phyloP scores from a whole-genome alignment of 768 basidiomycete species.

The Suillus americanus region DNA sequence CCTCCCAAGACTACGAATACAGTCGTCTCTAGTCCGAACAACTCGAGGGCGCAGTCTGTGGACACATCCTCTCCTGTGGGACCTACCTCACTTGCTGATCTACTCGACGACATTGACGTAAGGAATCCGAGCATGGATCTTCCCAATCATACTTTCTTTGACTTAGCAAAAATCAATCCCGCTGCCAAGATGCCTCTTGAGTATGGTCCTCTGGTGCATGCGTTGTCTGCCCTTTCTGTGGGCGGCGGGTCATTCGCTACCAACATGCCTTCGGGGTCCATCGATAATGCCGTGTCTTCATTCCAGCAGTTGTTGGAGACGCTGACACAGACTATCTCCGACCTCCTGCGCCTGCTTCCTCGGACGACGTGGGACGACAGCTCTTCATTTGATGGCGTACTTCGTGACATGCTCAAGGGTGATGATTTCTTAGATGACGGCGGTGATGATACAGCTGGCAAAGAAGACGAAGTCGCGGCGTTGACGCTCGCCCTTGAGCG shows the following conservation, averaged over 20 bases:
- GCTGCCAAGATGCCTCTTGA: slow-evolving; percentile 80
- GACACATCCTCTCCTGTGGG: slow-evolving; percentile 47
- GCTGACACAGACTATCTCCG: slow-evolving; percentile 87
- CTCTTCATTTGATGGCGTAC: slow-evolving; percentile 83
- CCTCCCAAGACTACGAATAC: slow-evolving; percentile 30
- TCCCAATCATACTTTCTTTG: slow-evolving; percentile 73
- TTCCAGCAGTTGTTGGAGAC: slow-evolving; percentile 90
- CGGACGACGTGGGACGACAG: slow-evolving; percentile 90
- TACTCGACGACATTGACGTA: slow-evolving; percentile 67
- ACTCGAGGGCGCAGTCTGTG: slow-evolving; percentile 62
- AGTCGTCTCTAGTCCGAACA: slow-evolving; percentile 49
- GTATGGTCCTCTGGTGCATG: slow-evolving; percentile 84
- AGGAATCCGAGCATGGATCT: slow-evolving; percentile 65
- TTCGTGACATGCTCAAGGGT: slow-evolving; percentile 86
- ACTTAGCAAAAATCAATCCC: slow-evolving; percentile 65
- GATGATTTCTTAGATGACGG: slow-evolving; percentile 83
- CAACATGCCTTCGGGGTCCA: slow-evolving; percentile 83
- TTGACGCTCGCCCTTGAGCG: slow-evolving; percentile 82
- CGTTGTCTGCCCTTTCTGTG: slow-evolving; percentile 81
- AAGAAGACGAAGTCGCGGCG: slow-evolving; percentile 83
- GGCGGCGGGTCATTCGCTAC: slow-evolving; percentile 79
- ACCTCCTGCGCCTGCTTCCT: slow-evolving; percentile 79
- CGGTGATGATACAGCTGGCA: slow-evolving; percentile 59
- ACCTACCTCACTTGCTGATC: slow-evolving; percentile 54
- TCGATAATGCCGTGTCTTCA: slow-evolving; percentile 86